Conservation (phyloP, 2,329 filamentous ascomycete species). For the Fusarium siculi region DNA sequence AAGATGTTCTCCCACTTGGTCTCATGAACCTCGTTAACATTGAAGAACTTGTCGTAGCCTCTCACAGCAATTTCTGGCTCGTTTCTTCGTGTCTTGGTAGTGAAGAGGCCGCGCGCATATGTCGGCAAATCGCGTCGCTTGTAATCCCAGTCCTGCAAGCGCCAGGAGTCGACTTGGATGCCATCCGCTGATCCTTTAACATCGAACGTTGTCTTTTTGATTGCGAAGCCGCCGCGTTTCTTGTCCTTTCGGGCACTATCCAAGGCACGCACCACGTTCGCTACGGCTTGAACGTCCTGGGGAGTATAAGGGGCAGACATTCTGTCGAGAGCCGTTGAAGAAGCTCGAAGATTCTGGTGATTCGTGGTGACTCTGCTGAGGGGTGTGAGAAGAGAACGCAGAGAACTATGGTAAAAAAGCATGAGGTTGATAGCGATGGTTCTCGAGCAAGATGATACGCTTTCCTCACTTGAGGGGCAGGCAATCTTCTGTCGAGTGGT, state of each 20-base stretch:
- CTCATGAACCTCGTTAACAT: constrained; percentile 81
- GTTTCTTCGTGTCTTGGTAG: constrained; percentile 73
- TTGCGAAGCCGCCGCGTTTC: constrained; percentile 71
- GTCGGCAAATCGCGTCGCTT: constrained; percentile 87
- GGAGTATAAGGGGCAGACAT: constrained; percentile 67
- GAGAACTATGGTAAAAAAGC: neutral
- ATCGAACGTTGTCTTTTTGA: constrained; percentile 82
- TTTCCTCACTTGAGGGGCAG: constrained; percentile 2
- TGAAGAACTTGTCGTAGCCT: constrained; percentile 99
- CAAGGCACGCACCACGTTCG: constrained; percentile 72
- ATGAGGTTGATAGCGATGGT: neutral
- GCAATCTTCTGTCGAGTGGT: neutral
- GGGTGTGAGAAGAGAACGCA: constrained; percentile 21
- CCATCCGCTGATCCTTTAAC: constrained; percentile 71
- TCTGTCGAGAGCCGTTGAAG: neutral
- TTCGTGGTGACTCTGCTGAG: neutral
- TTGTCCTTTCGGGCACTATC: constrained; percentile 66
- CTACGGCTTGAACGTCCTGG: constrained; percentile 77
- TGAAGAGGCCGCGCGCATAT: constrained; percentile 94
- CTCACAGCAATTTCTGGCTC: constrained; percentile 82
- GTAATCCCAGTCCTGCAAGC: constrained; percentile 95
- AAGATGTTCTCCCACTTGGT: constrained; percentile 88
- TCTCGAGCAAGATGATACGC: neutral
- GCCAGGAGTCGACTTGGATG: constrained; percentile 87
- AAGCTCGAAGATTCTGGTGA: neutral